Evolutionary conservation across 2,329 filamentous ascomycete genomes (phyloP).

Genomic region (Cercospora sp.): DNA sequence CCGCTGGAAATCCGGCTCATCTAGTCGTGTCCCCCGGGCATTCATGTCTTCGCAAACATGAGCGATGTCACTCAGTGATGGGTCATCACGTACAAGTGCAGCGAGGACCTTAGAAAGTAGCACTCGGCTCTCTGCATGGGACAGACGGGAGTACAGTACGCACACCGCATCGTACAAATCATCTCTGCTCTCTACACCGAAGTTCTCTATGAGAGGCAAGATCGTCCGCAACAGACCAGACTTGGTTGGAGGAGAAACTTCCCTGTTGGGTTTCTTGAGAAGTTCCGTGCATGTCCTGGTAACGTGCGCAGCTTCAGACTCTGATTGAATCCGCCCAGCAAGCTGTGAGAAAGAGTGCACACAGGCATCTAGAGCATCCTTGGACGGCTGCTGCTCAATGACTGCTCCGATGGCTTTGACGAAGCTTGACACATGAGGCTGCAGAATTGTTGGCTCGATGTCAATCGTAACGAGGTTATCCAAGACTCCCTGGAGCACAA

Average conservation of each 20-base stretch:
- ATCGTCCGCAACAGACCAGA: constrained; percentile 76
- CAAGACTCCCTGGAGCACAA: constrained; percentile 72
- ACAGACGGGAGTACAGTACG: constrained; percentile 86
- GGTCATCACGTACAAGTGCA: constrained; percentile 67
- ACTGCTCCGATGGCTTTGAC: constrained; percentile 56
- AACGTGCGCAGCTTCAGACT: constrained; percentile 71
- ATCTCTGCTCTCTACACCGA: constrained; percentile 35
- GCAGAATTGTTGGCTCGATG: constrained; percentile 58
- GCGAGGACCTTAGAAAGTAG: constrained; percentile 71
- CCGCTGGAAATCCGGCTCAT: constrained; percentile 84
- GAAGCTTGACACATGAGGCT: constrained; percentile 67
- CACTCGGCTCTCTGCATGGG: constrained; percentile 73
- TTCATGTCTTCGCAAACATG: constrained; percentile 77
- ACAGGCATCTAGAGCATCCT: constrained; percentile 74
- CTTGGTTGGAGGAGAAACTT: constrained; percentile 81
- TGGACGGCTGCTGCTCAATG: constrained; percentile 62
- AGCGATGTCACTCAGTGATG: constrained; percentile 63
- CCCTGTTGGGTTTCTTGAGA: constrained; percentile 78
- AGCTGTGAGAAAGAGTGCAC: constrained; percentile 78
- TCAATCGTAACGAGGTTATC: constrained; percentile 64
- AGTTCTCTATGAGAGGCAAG: constrained; percentile 61
- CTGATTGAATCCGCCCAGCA: constrained; percentile 66
- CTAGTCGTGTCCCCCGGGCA: constrained; percentile 71
- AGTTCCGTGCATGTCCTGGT: constrained; percentile 79
- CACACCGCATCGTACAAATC: constrained; percentile 73